Evolutionary conservation across 495 filamentous ascomycete species (phyloP).

Genomic region (Penicillium flavigenum): DNA sequence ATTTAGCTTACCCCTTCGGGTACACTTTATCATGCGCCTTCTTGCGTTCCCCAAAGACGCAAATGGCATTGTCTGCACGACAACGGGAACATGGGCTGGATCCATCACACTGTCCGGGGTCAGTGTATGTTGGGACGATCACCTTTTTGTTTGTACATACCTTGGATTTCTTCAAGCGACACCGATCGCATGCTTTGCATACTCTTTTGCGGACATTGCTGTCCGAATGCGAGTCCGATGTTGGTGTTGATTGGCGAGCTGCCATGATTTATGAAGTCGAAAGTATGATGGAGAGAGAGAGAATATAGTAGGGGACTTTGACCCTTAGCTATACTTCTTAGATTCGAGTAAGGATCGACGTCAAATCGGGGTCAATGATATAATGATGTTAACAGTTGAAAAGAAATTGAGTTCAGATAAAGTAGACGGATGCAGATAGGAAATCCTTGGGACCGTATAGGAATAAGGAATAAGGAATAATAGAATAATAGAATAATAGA

Average conservation of each 20-base stretch:
- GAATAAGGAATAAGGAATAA: background rate
- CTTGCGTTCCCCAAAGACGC: slow-evolving; percentile 62
- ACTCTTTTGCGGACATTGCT: slow-evolving; percentile 55
- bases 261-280: slow-evolving; percentile 36
- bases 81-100: slow-evolving; percentile 59
- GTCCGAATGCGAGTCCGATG: slow-evolving; percentile 48
- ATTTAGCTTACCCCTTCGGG: slow-evolving; percentile 54
- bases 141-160: slow-evolving; percentile 33
- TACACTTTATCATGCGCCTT: slow-evolving; percentile 63
- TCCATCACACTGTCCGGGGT: slow-evolving; percentile 54
- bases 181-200: slow-evolving; percentile 64
- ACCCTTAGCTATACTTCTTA: slow-evolving; percentile 28
- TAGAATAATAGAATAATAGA: slow-evolving; percentile 9
- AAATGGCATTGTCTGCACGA: slow-evolving; percentile 58
- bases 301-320: slow-evolving; percentile 7
- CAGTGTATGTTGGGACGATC: slow-evolving; percentile 18
- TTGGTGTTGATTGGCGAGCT: slow-evolving; percentile 47
- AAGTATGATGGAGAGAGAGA: slow-evolving; percentile 2
- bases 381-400: slow-evolving; percentile 25
- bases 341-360: slow-evolving; percentile 28
- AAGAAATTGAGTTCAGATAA: slow-evolving; percentile 20
- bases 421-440: slow-evolving; percentile 7
- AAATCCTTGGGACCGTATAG: background rate
- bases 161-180: slow-evolving; percentile 65
- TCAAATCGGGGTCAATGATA: slow-evolving; percentile 36